phyloP scores from a whole-genome alignment of 2,329 filamentous ascomycete species.

The Grosmannia clavigera region DNA sequence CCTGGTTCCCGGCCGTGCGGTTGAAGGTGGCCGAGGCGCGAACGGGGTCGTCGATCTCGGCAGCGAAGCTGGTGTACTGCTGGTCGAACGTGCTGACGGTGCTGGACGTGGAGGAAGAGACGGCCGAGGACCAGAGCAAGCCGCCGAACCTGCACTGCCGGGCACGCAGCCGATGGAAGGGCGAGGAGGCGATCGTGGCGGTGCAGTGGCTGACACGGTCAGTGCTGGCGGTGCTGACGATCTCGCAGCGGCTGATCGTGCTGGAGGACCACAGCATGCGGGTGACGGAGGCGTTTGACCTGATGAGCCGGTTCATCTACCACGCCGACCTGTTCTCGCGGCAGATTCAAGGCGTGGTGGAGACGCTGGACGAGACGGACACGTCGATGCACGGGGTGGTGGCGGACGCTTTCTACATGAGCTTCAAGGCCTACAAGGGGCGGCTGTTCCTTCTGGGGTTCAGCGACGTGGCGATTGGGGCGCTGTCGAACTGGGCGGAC shows the following conservation, averaged over 20 bases:
- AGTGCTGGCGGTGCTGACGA: conserved; percentile 80
- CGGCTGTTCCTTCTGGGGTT: conserved; percentile 86
- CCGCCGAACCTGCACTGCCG: conserved; percentile 69
- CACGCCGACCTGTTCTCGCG: conserved; percentile 82
- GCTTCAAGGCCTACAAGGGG: conserved; percentile 90
- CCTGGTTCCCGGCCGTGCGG: conserved; percentile 95
- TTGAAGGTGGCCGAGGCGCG: conserved; percentile 63
- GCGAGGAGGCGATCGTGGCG: conserved; percentile 88
- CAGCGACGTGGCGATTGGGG: conserved; percentile 82
- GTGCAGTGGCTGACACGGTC: conserved; percentile 95
- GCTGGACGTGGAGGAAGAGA: conserved; percentile 69
- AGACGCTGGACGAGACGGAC: conserved; percentile 59
- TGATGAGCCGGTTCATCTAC: conserved; percentile 84
- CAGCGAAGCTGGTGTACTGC: conserved; percentile 86
- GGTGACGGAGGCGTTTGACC: conserved; percentile 88
- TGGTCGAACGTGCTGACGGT: conserved; percentile 98
- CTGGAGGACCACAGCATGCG: conserved; percentile 74
- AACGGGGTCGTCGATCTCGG: conserved; percentile 52
- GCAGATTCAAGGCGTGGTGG: conserved; percentile 73
- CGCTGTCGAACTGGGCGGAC: conserved; percentile 94
- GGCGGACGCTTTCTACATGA: conserved; percentile 96
- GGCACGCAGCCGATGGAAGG: conserved; percentile 78
- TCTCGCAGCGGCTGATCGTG: conserved; percentile 85
- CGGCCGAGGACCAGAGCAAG: conserved; percentile 56
- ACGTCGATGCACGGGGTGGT: conserved; percentile 88